Evolutionary conservation across 1,284 basidiomycete genomes (phyloP).

Genomic region (Marasmius fiardii): DNA sequence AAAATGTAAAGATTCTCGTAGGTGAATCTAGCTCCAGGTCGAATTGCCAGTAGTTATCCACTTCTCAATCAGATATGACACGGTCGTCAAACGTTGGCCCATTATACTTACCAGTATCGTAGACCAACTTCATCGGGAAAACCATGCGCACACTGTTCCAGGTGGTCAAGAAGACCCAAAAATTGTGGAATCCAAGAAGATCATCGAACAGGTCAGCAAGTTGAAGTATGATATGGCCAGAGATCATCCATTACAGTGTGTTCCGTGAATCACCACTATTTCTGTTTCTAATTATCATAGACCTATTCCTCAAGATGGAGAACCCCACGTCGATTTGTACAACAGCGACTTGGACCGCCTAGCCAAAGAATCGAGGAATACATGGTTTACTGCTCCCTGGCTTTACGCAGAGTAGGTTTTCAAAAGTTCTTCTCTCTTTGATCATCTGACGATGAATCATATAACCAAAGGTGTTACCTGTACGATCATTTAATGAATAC

Average conservation of each 20-base stretch:
- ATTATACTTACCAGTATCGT: constrained; percentile 82
- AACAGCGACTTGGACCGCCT: constrained; percentile 68
- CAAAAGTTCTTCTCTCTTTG: neutral
- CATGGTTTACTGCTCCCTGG: constrained; percentile 94
- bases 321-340: constrained; percentile 63
- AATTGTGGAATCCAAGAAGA: constrained; percentile 69
- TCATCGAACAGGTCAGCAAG: constrained; percentile 78
- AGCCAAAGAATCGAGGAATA: constrained; percentile 49
- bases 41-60: neutral
- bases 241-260: constrained; percentile 73
- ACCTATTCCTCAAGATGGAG: constrained; percentile 70
- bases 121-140: constrained; percentile 59
- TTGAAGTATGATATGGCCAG: constrained; percentile 91
- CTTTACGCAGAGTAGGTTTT: constrained; percentile 82
- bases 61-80: constrained; percentile 32
- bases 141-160: constrained; percentile 26
- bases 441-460: neutral
- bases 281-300: constrained; percentile 34
- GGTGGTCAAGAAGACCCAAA: constrained; percentile 24
- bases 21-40: constrained; percentile 21
- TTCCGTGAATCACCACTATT: constrained; percentile 11
- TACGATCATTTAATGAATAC: constrained; percentile 26
- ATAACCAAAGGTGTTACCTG: constrained; percentile 56
- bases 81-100: constrained; percentile 80
- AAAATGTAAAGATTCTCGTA: constrained; percentile 47